Conservation (phyloP, 345 rosid genomes). For the Lagerstroemia speciosa region DNA sequence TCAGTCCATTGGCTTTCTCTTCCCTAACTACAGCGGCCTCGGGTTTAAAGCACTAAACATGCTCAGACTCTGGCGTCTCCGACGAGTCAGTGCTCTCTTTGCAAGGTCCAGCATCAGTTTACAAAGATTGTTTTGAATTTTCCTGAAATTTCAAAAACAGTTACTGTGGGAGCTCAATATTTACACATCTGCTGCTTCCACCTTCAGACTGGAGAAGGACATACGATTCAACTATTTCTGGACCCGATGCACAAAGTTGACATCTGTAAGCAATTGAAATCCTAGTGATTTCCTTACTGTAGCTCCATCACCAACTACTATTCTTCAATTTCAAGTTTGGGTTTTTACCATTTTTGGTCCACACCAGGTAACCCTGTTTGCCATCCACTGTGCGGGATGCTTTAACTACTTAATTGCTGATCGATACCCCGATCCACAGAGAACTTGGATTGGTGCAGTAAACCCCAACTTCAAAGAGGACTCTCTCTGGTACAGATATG, state of each 20-base stretch:
- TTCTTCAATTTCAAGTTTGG: neutral
- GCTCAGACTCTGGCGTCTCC: conserved; percentile 98
- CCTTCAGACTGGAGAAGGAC: conserved; percentile 80
- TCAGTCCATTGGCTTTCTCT: conserved; percentile 50
- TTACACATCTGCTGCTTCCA: conserved; percentile 4
- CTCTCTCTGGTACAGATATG: conserved; percentile 61
- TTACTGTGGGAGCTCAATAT: neutral
- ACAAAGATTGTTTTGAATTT: neutral
- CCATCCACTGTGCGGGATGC: conserved; percentile 85
- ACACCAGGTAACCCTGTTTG: conserved; percentile 74
- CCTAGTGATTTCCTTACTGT: neutral
- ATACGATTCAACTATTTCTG: conserved; percentile 81
- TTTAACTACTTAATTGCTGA: conserved; percentile 84
- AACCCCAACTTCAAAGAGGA: conserved; percentile 28
- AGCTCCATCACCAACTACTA: neutral
- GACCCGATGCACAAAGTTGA: conserved; percentile 87
- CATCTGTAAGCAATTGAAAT: conserved; percentile 50
- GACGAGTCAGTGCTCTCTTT: conserved; percentile 86
- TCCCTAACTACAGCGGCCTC: conserved; percentile 39
- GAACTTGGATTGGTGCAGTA: conserved; percentile 60
- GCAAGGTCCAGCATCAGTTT: conserved; percentile 39
- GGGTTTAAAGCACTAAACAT: conserved; percentile 56
- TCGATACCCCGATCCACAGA: conserved; percentile 32
- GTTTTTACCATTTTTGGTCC: too few species aligned
- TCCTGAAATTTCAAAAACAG: neutral